Base-by-base conservation (phyloP, 805 yeast genomes). In the Teunomyces kruisii region DNA sequence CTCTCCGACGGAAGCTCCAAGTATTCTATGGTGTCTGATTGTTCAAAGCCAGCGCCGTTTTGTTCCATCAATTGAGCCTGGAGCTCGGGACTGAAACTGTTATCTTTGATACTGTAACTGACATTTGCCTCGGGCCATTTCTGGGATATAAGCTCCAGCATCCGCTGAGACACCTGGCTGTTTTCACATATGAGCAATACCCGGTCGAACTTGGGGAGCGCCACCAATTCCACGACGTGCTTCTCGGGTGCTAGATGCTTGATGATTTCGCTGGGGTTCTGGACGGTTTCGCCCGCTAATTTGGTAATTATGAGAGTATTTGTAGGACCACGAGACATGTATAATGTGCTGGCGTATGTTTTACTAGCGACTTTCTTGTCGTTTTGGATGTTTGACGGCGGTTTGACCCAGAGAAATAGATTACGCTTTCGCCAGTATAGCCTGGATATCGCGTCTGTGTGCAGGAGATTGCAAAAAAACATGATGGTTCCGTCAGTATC, bases 1-100 rank as follows among this genome's bases (percentile, higher is more conserved):
- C 50, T 60, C 36, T 72, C 74, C 53, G 62, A 62, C 4, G 77
- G 77, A 13, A 72, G 52, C 50, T 70, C 75, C 42, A 72, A 55
- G 47, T 61, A 72, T 13, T 67, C 65, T 6, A 52, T 50, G 16
- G 51, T 49, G 15, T 43, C 47, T 3, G 39, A 4, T 15, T 14
- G 32, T n/a, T 26, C 19, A n/a, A 16, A 12, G 8, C 9, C 19
- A 9, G 16, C 14, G 17, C 19, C 40, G 9, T 28, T 37, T 26
- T 28, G 17, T 27, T 37, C 32, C 32, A 28, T 37, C 22, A 13
- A 12, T 16, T 36, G 33, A 24, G 38, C 31, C 22, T 38, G 32
- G 22, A 38, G 30, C 13, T 38, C 32, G 33, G 40, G 38, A 17
- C 56, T 50, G 40, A 57, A 48, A 1, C 53, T 54, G 36, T 70